Base-by-base conservation (phyloP, 352 stramenopile genomes). In the Pythium sp. region DNA sequence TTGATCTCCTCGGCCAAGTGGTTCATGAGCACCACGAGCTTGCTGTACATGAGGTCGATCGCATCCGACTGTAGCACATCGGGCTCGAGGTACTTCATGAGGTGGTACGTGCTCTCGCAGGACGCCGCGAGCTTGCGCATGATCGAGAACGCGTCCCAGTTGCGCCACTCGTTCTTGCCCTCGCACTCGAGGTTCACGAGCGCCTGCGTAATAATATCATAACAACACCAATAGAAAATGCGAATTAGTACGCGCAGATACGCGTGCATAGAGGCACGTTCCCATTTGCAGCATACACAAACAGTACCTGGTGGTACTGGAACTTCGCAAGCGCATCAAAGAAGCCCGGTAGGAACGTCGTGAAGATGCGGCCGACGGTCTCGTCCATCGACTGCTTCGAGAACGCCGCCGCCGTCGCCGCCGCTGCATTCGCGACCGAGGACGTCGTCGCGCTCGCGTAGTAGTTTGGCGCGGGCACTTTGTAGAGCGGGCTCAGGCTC, bases 61-160 rank as follows among this genome's bases (percentile, higher is more conserved):
- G 82, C 81, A 47, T 89, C 73, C 20, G 77, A 80, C 66, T 76
- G 66, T 57, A 88, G 41, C 65, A 87, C 59, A 9, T 80, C 75
- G 15, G 79, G 62, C 47, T 90, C 78, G 70, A 90, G 63, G 64
- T 89, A 90, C 64, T 85, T 90, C 80, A 89, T 87, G 67, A 81
- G 73, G 41, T 90, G 75, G 53, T 90, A 90, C 72, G 82, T 89
- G 79, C 80, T 90, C 63, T 90, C 82, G 67, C 82, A 89, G 6
- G 82, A 87, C n/a, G 82, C 77, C 3, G 70, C 71, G 7, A 90
- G 75, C 65, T 81, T 85, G 34, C 85, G 63, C 77, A 87, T 88
- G 60, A 89, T 69, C 56, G 72, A 71, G 38, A 89, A 80, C 2
- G 77, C 80, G 20, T 76, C 62, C 80, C 77, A 90, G 49, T 74